Percentiles rank a stretch among this genome's conserved stretches.
Conservation (phyloP, 164 flowering plant genomes). For the Aristolochia contorta region DNA sequence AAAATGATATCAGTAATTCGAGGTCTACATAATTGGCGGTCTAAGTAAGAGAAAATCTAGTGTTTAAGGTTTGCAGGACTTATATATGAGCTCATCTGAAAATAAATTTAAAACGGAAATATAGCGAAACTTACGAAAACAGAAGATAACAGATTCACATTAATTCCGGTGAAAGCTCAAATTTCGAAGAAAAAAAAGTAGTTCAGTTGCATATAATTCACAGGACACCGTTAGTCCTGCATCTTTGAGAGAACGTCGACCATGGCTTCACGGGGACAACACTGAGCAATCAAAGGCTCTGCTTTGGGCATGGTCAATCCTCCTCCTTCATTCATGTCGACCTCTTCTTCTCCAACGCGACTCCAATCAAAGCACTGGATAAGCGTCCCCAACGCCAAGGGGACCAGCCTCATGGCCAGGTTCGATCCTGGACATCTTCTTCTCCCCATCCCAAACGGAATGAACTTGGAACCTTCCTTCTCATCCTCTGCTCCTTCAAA, state of each 20-base stretch:
- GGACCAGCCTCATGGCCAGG: conserved; percentile 10
- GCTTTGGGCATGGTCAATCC: conserved; percentile 13
- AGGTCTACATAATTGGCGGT: too few species aligned
- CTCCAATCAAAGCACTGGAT: conserved; percentile 12
- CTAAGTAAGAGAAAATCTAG: too few species aligned
- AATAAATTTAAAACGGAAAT: too few species aligned
- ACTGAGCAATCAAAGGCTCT: conserved; percentile 8
- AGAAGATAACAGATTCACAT: too few species aligned
- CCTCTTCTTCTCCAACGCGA: conserved; percentile 4
- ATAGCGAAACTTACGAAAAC: too few species aligned
- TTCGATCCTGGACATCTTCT: conserved; percentile 17
- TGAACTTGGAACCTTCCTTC: conserved; percentile 8
- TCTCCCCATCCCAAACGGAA: conserved; percentile 20
- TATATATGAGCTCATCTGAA: too few species aligned
- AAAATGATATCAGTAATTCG: too few species aligned
- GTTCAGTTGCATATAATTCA: too few species aligned
- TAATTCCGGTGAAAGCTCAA: too few species aligned
- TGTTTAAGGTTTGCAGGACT: too few species aligned
- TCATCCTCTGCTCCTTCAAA: conserved; percentile 17
- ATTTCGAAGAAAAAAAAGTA: too few species aligned
- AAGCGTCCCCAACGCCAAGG: conserved; percentile 3
- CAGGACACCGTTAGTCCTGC: too few species aligned
- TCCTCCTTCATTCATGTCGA: conserved; percentile 6
- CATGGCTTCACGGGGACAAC: conserved; percentile 2
- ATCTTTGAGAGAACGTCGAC: conserved; percentile 6